phyloP scores from a whole-genome alignment of 202 grass and related monocot genomes.

The Cymbopogon flexuosus region DNA sequence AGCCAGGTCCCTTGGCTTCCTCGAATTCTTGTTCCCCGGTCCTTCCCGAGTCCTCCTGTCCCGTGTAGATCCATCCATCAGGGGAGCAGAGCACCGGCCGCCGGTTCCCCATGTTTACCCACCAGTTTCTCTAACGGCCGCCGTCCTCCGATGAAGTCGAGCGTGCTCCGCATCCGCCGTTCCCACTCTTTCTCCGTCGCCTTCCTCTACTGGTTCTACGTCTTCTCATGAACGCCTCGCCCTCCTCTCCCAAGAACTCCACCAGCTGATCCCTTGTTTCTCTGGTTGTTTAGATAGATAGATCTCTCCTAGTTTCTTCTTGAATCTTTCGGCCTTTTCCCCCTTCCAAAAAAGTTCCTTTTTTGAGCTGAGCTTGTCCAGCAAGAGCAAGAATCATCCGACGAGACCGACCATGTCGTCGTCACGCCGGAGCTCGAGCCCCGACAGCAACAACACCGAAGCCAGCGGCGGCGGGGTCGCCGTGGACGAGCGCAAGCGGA shows the following conservation, averaged over 20 bases:
- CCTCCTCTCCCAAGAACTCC: not conserved
- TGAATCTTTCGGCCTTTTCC: not conserved
- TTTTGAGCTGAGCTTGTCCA: slow-evolving; percentile 1
- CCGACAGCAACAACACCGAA: slow-evolving; percentile 43
- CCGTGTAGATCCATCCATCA: slow-evolving; percentile 7
- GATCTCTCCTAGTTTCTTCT: not conserved
- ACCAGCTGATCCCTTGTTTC: not conserved
- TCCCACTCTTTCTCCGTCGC: slow-evolving; percentile 72
- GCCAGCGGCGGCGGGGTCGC: not conserved
- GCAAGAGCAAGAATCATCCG: not conserved
- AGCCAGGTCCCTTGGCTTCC: not conserved
- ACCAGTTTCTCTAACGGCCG: slow-evolving; percentile 39
- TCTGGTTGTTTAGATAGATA: not conserved
- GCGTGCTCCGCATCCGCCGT: slow-evolving; percentile 46
- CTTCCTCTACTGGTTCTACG: slow-evolving; percentile 77
- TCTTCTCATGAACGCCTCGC: slow-evolving; percentile 63
- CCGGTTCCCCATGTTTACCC: slow-evolving; percentile 36
- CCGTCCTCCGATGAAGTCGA: slow-evolving; percentile 43
- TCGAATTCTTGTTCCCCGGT: slow-evolving; percentile 19
- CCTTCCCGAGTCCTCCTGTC: not conserved
- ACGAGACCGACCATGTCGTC: slow-evolving; percentile 28
- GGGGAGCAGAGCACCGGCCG: not conserved
- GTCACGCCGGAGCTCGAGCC: slow-evolving; percentile 46
- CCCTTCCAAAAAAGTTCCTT: not conserved
- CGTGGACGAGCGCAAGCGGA: slow-evolving; percentile 58